Conservation (phyloP, 2,329 filamentous ascomycete species). For the Fusarium oligoseptatum region DNA sequence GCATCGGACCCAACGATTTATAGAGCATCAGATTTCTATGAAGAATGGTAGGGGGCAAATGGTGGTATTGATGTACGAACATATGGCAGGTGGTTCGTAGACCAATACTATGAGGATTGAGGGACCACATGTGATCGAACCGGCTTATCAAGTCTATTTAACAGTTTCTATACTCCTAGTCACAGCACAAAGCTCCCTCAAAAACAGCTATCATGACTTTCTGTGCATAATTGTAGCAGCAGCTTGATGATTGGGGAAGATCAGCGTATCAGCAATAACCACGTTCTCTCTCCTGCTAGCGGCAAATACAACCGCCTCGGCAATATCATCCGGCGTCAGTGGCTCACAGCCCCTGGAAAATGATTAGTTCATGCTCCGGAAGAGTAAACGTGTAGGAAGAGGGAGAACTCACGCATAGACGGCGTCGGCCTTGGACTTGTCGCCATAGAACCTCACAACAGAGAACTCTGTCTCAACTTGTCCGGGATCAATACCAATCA, state of each 20-base stretch:
- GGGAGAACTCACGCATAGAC: conserved; percentile 78
- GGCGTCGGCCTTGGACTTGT: conserved; percentile 88
- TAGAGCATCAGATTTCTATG: not conserved
- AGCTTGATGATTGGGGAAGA: conserved; percentile 87
- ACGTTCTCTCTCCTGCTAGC: conserved; percentile 89
- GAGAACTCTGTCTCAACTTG: conserved; percentile 98
- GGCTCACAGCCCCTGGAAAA: conserved; percentile 77
- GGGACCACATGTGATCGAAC: not conserved
- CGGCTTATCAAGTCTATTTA: not conserved
- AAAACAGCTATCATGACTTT: conserved; percentile 41
- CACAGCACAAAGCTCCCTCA: not conserved
- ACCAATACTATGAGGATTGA: not conserved
- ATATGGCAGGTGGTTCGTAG: not conserved
- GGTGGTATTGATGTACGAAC: not conserved
- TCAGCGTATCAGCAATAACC: conserved; percentile 85
- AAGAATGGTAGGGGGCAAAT: not conserved
- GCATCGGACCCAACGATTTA: not conserved
- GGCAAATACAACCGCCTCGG: conserved; percentile 88
- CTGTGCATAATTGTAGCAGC: conserved; percentile 44
- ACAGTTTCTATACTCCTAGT: not conserved
- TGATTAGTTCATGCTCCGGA: not conserved
- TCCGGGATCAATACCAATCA: conserved; percentile 90
- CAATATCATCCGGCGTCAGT: conserved; percentile 89
- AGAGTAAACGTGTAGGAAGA: rapidly evolving
- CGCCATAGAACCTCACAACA: conserved; percentile 86